Evolutionary conservation across 306 rosid species (phyloP).

Genomic region (Acacia confusa): DNA sequence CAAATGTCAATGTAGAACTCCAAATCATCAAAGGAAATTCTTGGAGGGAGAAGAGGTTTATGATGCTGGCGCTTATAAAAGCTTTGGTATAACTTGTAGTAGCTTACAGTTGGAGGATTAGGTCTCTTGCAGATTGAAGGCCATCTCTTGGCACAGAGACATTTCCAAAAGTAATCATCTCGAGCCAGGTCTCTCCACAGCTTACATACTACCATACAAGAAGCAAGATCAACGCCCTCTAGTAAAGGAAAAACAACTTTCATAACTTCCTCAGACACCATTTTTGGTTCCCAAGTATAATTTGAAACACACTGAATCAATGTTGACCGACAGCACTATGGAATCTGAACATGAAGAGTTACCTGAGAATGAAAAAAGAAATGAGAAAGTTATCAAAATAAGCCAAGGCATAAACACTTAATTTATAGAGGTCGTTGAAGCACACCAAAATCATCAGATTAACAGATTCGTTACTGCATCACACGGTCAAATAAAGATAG

Average conservation of each 20-base stretch:
- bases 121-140: slow-evolving; percentile 87
- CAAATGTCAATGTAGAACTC: slow-evolving; percentile 91
- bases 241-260: slow-evolving; percentile 87
- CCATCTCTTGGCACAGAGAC: slow-evolving; percentile 85
- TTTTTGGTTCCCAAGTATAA: slow-evolving; percentile 35
- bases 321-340: slow-evolving; percentile 23
- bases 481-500: background rate
- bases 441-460: slow-evolving; percentile 9
- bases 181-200: slow-evolving; percentile 80
- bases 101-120: slow-evolving; percentile 56
- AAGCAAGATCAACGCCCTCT: slow-evolving; percentile 86
- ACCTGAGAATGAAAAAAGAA: slow-evolving; percentile 19
- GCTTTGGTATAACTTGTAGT: slow-evolving; percentile 63
- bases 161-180: slow-evolving; percentile 95
- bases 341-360: slow-evolving; percentile 9
- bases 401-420: slow-evolving; percentile 16
- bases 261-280: slow-evolving; percentile 72
- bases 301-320: background rate
- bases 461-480: slow-evolving; percentile 8
- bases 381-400: slow-evolving; percentile 7
- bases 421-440: background rate
- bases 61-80: slow-evolving; percentile 59
- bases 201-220: slow-evolving; percentile 78
- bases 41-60: slow-evolving; percentile 75
- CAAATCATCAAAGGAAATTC: slow-evolving; percentile 79